Conservation (phyloP, 805 yeast species). For the Ogataea nonfermentans region DNA sequence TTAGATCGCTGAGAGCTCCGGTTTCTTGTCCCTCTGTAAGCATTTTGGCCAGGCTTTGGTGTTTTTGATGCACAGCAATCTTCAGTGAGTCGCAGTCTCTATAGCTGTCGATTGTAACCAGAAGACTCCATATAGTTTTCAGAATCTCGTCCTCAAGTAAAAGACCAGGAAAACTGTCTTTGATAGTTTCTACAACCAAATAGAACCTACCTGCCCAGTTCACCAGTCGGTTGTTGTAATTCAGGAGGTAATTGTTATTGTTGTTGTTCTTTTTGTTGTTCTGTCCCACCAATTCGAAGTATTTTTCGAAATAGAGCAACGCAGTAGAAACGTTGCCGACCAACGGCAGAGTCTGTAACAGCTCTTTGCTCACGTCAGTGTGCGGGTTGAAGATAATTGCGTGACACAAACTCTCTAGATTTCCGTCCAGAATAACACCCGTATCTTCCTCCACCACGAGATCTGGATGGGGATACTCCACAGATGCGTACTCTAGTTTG, state of each 20-base stretch:
- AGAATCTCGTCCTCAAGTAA: conserved; percentile 61
- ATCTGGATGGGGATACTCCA: conserved; percentile 61
- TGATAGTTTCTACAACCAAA: conserved; percentile 52
- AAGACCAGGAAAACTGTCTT: conserved; percentile 64
- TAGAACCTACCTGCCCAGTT: conserved; percentile 40
- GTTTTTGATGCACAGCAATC: conserved; percentile 48
- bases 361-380: conserved; percentile 36
- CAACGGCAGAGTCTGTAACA: conserved; percentile 55
- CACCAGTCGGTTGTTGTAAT: conserved; percentile 3
- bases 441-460: conserved; percentile 48
- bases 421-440: conserved; percentile 46
- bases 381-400: conserved; percentile 57
- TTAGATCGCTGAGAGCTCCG: conserved; percentile 9
- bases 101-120: conserved; percentile 49
- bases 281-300: conserved; percentile 22
- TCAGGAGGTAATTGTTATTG: conserved; percentile 4
- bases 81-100: conserved; percentile 54
- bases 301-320: conserved; percentile 41
- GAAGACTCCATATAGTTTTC: conserved; percentile 52
- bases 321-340: conserved; percentile 46
- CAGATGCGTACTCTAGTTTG: conserved; percentile 35
- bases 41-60: conserved; percentile 41
- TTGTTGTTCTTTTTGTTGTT: not conserved
- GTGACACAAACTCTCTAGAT: conserved; percentile 76
- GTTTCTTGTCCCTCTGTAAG: conserved; percentile 29